Conservation (phyloP, 106 monocot species). For the Acanthochlamys bracteata region DNA sequence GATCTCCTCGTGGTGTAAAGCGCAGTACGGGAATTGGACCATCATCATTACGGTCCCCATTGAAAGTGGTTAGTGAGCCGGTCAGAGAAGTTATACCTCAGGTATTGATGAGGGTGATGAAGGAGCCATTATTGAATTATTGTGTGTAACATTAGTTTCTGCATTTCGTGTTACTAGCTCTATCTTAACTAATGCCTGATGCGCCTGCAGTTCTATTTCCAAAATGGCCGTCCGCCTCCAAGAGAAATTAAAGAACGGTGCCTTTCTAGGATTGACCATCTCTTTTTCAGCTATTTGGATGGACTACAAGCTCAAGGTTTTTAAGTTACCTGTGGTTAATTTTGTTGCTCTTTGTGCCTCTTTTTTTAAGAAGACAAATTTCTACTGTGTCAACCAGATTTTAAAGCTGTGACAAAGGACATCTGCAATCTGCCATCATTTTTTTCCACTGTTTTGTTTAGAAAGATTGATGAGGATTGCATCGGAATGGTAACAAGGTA, state of each 20-base stretch:
- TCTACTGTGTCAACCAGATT: conserved; percentile 35
- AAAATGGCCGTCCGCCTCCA: conserved; percentile 73
- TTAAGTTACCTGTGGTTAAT: not conserved
- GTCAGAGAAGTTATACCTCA: conserved; percentile 82
- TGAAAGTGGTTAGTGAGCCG: conserved; percentile 67
- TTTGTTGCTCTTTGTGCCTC: not conserved
- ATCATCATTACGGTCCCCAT: conserved; percentile 65
- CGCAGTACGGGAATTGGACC: conserved; percentile 38
- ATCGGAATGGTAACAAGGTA: conserved; percentile 71
- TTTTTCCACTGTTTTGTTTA: conserved; percentile 66
- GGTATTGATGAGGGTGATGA: conserved; percentile 25
- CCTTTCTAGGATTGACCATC: conserved; percentile 60
- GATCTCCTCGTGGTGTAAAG: conserved; percentile 68
- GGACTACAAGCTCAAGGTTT: conserved; percentile 80
- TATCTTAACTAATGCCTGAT: conserved; percentile 5
- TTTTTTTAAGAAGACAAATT: not conserved
- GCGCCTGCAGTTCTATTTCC: conserved; percentile 74
- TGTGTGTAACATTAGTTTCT: not conserved
- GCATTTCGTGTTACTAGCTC: not conserved
- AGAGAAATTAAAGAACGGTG: conserved; percentile 73
- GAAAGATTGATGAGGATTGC: conserved; percentile 61
- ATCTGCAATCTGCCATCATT: conserved; percentile 89
- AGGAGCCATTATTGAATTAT: not conserved
- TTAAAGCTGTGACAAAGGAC: conserved; percentile 66
- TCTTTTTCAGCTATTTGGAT: conserved; percentile 67